Conservation (phyloP, 2,329 filamentous ascomycete genomes). For the Sporothrix curviconia region DNA sequence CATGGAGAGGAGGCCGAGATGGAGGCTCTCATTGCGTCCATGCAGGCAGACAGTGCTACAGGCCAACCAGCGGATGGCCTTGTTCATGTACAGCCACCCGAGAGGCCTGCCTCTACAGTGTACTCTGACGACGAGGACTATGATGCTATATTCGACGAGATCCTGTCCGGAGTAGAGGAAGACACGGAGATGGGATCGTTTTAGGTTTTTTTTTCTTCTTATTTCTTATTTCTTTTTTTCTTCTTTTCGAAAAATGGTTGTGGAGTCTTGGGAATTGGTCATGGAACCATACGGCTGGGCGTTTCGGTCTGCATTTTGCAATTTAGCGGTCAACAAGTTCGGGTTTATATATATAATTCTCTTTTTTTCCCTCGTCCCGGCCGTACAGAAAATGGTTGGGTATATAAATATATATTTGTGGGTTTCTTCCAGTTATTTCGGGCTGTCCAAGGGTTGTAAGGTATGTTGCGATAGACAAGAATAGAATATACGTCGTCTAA, state of each 20-base stretch:
- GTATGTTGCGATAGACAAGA: too few species aligned
- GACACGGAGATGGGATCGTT: conserved; percentile 42
- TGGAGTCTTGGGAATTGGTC: neutral
- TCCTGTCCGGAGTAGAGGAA: conserved; percentile 41
- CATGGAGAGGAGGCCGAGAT: conserved; percentile 48
- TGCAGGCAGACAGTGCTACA: conserved; percentile 26
- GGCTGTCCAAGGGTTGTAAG: too few species aligned
- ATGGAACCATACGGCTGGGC: neutral
- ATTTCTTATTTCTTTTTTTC: too few species aligned
- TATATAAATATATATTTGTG: neutral
- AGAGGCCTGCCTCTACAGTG: conserved; percentile 29
- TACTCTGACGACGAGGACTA: conserved; percentile 54
- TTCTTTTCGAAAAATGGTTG: too few species aligned
- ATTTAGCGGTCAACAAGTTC: neutral
- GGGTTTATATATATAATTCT: neutral
- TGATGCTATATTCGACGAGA: conserved; percentile 59
- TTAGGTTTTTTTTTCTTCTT: too few species aligned
- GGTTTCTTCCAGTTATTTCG: too few species aligned
- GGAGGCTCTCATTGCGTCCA: conserved; percentile 47
- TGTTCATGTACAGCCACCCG: neutral
- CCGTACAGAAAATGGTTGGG: neutral
- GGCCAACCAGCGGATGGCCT: neutral
- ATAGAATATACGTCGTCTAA: too few species aligned
- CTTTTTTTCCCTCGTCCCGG: neutral
- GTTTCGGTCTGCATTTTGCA: neutral